These are phyloP conservation scores for Colletotrichum eleusines DNA, from an alignment of 2,329 filamentous ascomycete genomes.

Conservation along the genomic window DNA sequence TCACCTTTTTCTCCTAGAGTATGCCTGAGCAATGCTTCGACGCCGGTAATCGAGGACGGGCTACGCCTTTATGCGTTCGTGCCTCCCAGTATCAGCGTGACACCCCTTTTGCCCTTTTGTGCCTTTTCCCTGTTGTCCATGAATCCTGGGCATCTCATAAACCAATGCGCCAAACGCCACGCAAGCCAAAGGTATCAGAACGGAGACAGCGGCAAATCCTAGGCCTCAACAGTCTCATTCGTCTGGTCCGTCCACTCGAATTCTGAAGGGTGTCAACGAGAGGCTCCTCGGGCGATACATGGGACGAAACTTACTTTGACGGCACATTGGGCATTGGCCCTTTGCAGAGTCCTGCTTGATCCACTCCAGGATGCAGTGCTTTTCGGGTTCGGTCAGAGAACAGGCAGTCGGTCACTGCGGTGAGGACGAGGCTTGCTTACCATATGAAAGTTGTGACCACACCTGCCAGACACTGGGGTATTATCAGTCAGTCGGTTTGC, in stretches of 20 bases:
- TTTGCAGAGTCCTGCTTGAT: constrained; percentile 94
- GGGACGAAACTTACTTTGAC: constrained; percentile 77
- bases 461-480: constrained; percentile 87
- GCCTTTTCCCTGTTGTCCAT: not conserved
- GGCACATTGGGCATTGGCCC: constrained; percentile 97
- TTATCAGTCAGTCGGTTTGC: constrained; percentile 2
- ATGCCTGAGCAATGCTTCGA: not conserved
- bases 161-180: constrained; percentile 36
- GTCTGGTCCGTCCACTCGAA: constrained; percentile 57
- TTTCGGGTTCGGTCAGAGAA: constrained; percentile 41
- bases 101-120: not conserved
- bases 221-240: constrained; percentile 48
- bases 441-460: constrained; percentile 98
- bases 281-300: not conserved
- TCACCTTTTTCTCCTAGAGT: not conserved
- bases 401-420: not conserved
- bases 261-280: constrained; percentile 45
- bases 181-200: constrained; percentile 25
- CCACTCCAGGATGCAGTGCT: constrained; percentile 98
- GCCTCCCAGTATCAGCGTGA: not conserved
- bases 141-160: constrained; percentile 28
- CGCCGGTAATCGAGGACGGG: not conserved
- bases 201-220: constrained; percentile 24
- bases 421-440: constrained; percentile 60
- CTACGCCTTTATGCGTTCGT: not conserved